Evolutionary conservation across 306 rosid species (phyloP).

Genomic region (Cucumis hystrix): DNA sequence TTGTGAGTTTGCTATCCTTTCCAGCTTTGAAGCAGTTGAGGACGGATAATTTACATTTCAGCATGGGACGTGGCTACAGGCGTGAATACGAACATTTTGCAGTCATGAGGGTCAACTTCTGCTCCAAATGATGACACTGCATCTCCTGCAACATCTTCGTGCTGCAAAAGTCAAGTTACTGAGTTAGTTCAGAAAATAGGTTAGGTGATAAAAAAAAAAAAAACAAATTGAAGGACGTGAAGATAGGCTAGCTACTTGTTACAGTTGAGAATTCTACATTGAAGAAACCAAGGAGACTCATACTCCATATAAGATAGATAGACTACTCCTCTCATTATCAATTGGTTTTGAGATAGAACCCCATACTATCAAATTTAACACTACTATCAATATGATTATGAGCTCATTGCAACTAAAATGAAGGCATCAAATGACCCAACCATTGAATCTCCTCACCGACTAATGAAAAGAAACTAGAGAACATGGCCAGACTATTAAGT

Average conservation of each 20-base stretch:
- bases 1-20: background rate
- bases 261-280: no score
- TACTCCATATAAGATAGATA: no score
- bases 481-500: background rate
- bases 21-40: background rate
- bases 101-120: slow-evolving; percentile 48
- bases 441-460: background rate
- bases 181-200: slow-evolving; percentile 4
- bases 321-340: no score
- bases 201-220: background rate
- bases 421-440: background rate
- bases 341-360: no score
- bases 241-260: background rate
- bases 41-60: background rate
- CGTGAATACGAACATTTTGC: slow-evolving; percentile 39
- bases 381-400: background rate
- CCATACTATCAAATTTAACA: no score
- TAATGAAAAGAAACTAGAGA: background rate
- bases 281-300: no score
- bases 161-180: slow-evolving; percentile 36
- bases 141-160: slow-evolving; percentile 26
- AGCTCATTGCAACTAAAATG: background rate
- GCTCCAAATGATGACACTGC: slow-evolving; percentile 60
- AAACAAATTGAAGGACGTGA: background rate
- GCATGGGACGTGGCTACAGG: slow-evolving; percentile 18